Conservation (phyloP, 176 grass and related monocot genomes). For the Calamus simplicifolius region DNA sequence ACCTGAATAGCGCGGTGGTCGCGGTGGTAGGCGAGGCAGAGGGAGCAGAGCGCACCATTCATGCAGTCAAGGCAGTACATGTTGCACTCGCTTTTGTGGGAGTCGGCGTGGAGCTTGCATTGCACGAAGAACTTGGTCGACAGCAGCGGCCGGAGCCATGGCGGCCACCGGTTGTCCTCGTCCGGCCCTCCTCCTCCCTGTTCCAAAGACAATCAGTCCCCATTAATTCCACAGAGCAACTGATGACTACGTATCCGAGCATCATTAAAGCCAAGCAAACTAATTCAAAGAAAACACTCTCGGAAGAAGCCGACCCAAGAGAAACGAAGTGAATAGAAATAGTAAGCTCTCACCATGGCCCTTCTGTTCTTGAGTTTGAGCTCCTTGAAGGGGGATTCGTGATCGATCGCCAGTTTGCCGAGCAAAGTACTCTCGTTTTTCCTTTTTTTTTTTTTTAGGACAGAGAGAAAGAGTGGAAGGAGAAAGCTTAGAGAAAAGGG, state of each 20-base stretch:
- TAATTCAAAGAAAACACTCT: not conserved
- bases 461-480: not conserved
- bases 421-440: not conserved
- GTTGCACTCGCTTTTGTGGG: conserved; percentile 92
- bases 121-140: conserved; percentile 82
- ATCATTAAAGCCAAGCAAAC: too few species aligned
- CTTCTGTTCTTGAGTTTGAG: conserved; percentile 33
- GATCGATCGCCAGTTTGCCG: conserved; percentile 49
- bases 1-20: conserved; percentile 87
- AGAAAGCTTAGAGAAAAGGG: too few species aligned
- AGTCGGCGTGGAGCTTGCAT: conserved; percentile 64
- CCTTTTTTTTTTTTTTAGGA: not conserved
- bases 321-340: not conserved
- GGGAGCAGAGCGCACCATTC: conserved; percentile 73
- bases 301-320: too few species aligned
- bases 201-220: not conserved
- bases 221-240: too few species aligned
- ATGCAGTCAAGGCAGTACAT: conserved; percentile 95
- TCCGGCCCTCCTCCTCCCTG: conserved; percentile 21
- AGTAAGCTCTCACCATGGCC: conserved; percentile 22
- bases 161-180: conserved; percentile 62
- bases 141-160: conserved; percentile 87
- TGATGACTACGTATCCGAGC: too few species aligned
- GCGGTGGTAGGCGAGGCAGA: conserved; percentile 69
- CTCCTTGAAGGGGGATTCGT: conserved; percentile 30